Conservation (phyloP, 108 stramenopile species). For the Nitzschia sp. region DNA sequence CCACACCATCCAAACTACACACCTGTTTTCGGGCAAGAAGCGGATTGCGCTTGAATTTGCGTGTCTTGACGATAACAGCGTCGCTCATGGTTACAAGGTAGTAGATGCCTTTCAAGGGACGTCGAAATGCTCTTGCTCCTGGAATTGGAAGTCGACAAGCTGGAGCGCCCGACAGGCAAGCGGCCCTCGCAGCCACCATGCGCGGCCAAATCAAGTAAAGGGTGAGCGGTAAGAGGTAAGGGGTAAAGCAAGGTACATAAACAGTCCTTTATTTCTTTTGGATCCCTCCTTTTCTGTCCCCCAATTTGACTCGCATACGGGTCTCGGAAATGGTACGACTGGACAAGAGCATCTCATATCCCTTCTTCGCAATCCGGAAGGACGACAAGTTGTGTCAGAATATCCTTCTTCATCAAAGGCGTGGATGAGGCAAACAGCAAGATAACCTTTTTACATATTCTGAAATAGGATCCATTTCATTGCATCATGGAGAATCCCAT, state of each 20-base stretch:
- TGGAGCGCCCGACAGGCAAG: neutral
- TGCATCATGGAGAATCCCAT: neutral
- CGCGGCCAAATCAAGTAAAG: neutral
- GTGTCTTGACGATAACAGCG: slow-evolving; percentile 95
- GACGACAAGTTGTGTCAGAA: too few relatives aligned
- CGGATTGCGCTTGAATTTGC: slow-evolving; percentile 98
- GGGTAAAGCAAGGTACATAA: neutral
- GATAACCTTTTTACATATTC: too few relatives aligned
- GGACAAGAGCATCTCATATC: neutral
- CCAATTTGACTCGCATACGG: neutral
- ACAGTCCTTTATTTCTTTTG: neutral
- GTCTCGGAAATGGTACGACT: neutral
- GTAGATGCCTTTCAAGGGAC: neutral
- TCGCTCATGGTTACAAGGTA: slow-evolving; percentile 32
- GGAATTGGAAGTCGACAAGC: slow-evolving; percentile 1
- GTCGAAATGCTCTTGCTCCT: neutral
- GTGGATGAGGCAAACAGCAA: too few relatives aligned
- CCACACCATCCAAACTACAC: slow-evolving; percentile 34
- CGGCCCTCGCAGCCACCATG: neutral
- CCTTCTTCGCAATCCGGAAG: neutral
- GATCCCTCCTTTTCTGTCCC: neutral
- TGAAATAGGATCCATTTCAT: too few relatives aligned
- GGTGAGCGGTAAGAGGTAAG: slow-evolving; percentile 4
- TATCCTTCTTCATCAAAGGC: too few relatives aligned
- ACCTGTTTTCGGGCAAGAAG: slow-evolving; percentile 96